phyloP scores from a whole-genome alignment of 2,329 filamentous ascomycete genomes.

The Pleoardoris graminearum region DNA sequence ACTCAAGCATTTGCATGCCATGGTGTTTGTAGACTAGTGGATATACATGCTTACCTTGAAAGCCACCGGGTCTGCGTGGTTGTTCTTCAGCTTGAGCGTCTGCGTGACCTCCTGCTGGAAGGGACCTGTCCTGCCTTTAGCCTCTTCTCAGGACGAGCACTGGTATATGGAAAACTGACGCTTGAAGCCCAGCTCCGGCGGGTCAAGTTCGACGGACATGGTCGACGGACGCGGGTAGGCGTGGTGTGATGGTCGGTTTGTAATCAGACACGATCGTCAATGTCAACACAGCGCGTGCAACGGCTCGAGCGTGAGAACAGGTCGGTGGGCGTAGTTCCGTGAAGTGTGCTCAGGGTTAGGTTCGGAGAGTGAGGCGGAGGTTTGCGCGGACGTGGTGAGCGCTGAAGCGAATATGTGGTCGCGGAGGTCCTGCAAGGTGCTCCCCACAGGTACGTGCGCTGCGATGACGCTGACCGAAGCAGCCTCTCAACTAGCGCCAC shows the following conservation, averaged over 20 bases:
- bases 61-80: constrained; percentile 61
- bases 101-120: constrained; percentile 68
- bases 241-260: constrained; percentile 31
- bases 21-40: background rate
- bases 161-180: constrained; percentile 60
- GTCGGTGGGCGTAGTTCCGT: constrained; percentile 7
- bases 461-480: constrained; percentile 1
- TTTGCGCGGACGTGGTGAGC: background rate
- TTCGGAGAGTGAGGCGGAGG: background rate
- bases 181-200: constrained; percentile 87
- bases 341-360: background rate
- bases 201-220: constrained; percentile 96
- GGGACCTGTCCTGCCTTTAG: constrained; percentile 53
- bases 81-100: constrained; percentile 62
- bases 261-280: constrained; percentile 27
- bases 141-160: constrained; percentile 7
- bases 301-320: constrained; percentile 12
- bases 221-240: constrained; percentile 36
- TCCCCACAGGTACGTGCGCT: background rate
- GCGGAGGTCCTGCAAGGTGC: background rate
- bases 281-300: constrained; percentile 19
- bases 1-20: background rate
- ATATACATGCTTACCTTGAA: constrained; percentile 61
- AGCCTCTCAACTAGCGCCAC: background rate
- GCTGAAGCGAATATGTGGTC: background rate